Conservation (phyloP, 345 rosid genomes). For the Brassica juncea region DNA sequence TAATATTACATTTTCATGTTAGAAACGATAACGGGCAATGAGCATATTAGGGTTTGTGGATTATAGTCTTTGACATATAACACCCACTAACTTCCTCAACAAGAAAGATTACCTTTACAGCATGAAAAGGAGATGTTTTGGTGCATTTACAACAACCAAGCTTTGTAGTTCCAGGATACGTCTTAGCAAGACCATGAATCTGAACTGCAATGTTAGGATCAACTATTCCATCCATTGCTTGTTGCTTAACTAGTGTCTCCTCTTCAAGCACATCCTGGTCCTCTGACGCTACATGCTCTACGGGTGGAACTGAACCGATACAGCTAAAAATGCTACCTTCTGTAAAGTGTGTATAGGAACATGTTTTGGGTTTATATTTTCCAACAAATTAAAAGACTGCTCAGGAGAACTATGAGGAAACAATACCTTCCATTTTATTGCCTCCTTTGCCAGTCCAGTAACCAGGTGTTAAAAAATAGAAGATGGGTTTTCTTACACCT, state of each 20-base stretch:
- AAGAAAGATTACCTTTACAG: slow-evolving; percentile 57
- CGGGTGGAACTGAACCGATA: slow-evolving; percentile 56
- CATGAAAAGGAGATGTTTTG: slow-evolving; percentile 75
- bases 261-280: slow-evolving; percentile 88
- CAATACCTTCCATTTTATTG: slow-evolving; percentile 61
- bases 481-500: slow-evolving; percentile 69
- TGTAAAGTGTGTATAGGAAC: slow-evolving; percentile 27
- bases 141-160: slow-evolving; percentile 69
- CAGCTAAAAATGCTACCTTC: slow-evolving; percentile 87
- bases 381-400: not conserved
- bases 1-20: not conserved
- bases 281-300: slow-evolving; percentile 56
- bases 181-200: slow-evolving; percentile 71
- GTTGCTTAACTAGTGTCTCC: slow-evolving; percentile 65
- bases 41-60: not conserved
- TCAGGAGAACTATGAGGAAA: not conserved
- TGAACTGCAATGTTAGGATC: slow-evolving; percentile 77
- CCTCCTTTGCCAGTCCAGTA: slow-evolving; percentile 93
- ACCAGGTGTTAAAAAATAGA: slow-evolving; percentile 73
- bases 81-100: not conserved
- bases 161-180: slow-evolving; percentile 63
- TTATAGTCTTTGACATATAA: not conserved
- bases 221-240: slow-evolving; percentile 46
- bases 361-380: slow-evolving; percentile 16
- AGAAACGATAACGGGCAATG: not conserved